phyloP scores from a whole-genome alignment of 805 yeast genomes.

The Kodamaea kakaduensis region DNA sequence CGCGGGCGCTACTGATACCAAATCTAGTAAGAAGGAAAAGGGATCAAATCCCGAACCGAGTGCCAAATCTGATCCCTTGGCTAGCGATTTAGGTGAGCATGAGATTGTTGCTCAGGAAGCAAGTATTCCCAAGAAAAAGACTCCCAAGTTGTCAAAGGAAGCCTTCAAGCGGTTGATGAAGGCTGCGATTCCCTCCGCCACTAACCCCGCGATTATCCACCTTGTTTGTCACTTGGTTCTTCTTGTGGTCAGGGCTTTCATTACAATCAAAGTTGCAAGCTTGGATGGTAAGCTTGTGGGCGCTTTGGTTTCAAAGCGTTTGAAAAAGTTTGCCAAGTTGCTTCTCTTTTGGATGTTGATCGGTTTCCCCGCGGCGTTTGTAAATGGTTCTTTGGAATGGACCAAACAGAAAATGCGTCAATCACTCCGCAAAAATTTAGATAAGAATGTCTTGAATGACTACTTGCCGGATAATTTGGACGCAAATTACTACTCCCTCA shows the following conservation, averaged over 20 bases:
- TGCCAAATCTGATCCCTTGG: constrained; percentile 5
- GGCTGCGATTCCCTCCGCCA: constrained; percentile 32
- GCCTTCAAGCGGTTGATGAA: constrained; percentile 27
- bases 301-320: constrained; percentile 66
- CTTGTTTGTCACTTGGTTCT: constrained; percentile 54
- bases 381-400: constrained; percentile 66
- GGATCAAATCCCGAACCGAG: constrained; percentile 5
- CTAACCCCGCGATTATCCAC: constrained; percentile 27
- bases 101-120: constrained; percentile 10
- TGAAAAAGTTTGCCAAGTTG: constrained; percentile 58
- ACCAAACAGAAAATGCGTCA: constrained; percentile 56
- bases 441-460: constrained; percentile 58
- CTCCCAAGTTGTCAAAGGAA: constrained; percentile 27
- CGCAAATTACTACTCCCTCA: constrained; percentile 70
- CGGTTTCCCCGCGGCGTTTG: constrained; percentile 82
- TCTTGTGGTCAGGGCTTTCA: constrained; percentile 61
- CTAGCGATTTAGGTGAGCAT: constrained; percentile 11
- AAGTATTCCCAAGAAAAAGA: constrained; percentile 12
- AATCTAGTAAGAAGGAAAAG: constrained; percentile 11
- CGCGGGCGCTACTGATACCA: constrained; percentile 36
- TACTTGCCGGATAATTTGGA: constrained; percentile 68
- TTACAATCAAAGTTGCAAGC: constrained; percentile 79
- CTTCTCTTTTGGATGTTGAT: constrained; percentile 74
- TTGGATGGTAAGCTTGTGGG: constrained; percentile 86
- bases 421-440: constrained; percentile 59